phyloP scores from a whole-genome alignment of 1,284 basidiomycete genomes.

The Paramarasmius palmivorus region DNA sequence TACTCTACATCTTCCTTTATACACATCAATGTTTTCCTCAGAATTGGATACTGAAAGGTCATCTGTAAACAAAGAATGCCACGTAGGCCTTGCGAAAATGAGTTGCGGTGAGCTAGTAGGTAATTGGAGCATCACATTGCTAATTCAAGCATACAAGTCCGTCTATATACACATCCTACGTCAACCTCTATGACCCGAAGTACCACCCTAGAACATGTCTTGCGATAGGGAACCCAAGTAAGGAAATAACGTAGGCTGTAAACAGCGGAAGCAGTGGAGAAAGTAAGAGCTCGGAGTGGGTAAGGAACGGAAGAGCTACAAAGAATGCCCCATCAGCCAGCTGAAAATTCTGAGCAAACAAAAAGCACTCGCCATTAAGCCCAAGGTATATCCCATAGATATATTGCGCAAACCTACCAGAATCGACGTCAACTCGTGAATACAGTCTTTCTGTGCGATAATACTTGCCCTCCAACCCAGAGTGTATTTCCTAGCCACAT shows the following conservation, averaged over 20 bases:
- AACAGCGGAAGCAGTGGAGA: slow-evolving; percentile 85
- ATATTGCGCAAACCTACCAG: slow-evolving; percentile 77
- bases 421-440: neutral
- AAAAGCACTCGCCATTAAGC: slow-evolving; percentile 58
- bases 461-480: slow-evolving; percentile 79
- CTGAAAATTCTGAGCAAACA: neutral
- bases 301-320: slow-evolving; percentile 86
- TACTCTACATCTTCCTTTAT: too few species aligned
- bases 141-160: neutral
- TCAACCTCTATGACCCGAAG: slow-evolving; percentile 57
- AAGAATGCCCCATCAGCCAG: neutral
- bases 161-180: slow-evolving; percentile 16
- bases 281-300: slow-evolving; percentile 83
- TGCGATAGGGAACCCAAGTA: slow-evolving; percentile 89
- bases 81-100: too few species aligned
- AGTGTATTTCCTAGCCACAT: slow-evolving; percentile 91
- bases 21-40: too few species aligned
- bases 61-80: too few species aligned
- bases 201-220: slow-evolving; percentile 76
- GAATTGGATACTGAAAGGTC: too few species aligned
- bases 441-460: neutral
- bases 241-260: slow-evolving; percentile 79
- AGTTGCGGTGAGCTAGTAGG: too few species aligned
- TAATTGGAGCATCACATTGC: too few species aligned
- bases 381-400: slow-evolving; percentile 90